Percentiles rank a stretch among this genome's conserved stretches.
phyloP scores from a whole-genome alignment of 495 filamentous ascomycete species.

The Pyrenula massariospora region DNA sequence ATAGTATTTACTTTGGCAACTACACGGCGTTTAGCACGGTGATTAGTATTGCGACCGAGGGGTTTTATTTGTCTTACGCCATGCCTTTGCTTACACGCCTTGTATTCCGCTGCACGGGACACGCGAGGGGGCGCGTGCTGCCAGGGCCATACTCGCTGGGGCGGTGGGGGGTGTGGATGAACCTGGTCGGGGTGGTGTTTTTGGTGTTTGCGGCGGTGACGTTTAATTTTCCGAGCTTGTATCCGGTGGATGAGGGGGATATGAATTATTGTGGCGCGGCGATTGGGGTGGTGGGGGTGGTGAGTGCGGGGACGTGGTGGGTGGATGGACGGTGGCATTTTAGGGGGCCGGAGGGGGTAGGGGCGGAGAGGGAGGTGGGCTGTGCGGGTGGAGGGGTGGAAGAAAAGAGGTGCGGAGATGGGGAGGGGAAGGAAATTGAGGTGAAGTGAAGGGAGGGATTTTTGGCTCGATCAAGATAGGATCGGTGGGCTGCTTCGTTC shows the following conservation, averaged over 20 bases:
- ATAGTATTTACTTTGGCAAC: constrained; percentile 46
- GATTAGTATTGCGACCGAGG: constrained; percentile 42
- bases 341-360: constrained; percentile 36
- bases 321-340: constrained; percentile 37
- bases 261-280: constrained; percentile 52
- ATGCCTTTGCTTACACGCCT: constrained; percentile 41
- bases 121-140: constrained; percentile 21
- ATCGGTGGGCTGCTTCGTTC: too few relatives aligned
- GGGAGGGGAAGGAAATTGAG: too few relatives aligned
- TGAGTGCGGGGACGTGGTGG: constrained; percentile 40
- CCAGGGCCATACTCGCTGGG: constrained; percentile 28
- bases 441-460: too few relatives aligned
- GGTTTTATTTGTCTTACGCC: constrained; percentile 49
- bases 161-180: constrained; percentile 21
- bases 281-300: constrained; percentile 38
- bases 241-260: constrained; percentile 34
- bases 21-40: constrained; percentile 46
- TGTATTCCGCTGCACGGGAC: constrained; percentile 33
- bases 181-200: constrained; percentile 38
- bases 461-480: too few relatives aligned
- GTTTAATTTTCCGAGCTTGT: constrained; percentile 43
- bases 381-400: too few relatives aligned
- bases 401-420: too few relatives aligned
- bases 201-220: constrained; percentile 41
- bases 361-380: too few relatives aligned